Conservation (phyloP, 1,139 yeast species). For the Candida dubliniensis region DNA sequence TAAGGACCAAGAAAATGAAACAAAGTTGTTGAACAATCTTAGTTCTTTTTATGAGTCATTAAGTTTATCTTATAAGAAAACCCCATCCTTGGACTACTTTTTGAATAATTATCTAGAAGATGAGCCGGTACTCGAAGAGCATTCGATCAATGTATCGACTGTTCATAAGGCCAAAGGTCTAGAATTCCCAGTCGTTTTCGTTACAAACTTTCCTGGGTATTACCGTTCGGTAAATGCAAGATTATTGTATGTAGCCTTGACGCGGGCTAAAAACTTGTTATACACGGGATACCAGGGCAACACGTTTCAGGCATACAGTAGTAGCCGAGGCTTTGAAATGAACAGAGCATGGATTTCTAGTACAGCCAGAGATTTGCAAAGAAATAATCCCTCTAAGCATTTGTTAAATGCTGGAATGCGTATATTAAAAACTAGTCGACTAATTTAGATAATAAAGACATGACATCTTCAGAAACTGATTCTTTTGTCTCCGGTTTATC, state of each 20-base stretch:
- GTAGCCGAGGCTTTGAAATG: neutral
- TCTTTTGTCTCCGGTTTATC: slow-evolving; percentile 19
- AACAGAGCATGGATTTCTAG: slow-evolving; percentile 1
- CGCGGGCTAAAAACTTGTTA: slow-evolving; percentile 58
- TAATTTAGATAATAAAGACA: slow-evolving; percentile 38
- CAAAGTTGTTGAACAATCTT: slow-evolving; percentile 20
- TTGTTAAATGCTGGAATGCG: slow-evolving; percentile 5
- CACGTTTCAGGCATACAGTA: neutral
- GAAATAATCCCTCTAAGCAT: slow-evolving; percentile 5
- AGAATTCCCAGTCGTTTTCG: slow-evolving; percentile 68
- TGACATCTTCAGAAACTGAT: slow-evolving; percentile 24
- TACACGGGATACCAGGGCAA: slow-evolving; percentile 29
- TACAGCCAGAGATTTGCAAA: slow-evolving; percentile 10
- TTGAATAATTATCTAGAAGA: slow-evolving; percentile 51
- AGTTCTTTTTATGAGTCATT: slow-evolving; percentile 30
- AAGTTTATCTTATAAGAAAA: slow-evolving; percentile 20
- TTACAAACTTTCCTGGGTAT: slow-evolving; percentile 30
- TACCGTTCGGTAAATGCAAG: slow-evolving; percentile 25
- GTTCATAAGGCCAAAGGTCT: slow-evolving; percentile 73
- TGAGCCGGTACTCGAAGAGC: slow-evolving; percentile 25
- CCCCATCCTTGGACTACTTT: slow-evolving; percentile 29
- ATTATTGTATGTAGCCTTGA: slow-evolving; percentile 61
- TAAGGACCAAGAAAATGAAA: slow-evolving; percentile 12
- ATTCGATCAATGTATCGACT: slow-evolving; percentile 54
- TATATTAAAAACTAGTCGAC: slow-evolving; percentile 16